Evolutionary conservation across 805 yeast species (phyloP).

Genomic region (Ogataea sp.): DNA sequence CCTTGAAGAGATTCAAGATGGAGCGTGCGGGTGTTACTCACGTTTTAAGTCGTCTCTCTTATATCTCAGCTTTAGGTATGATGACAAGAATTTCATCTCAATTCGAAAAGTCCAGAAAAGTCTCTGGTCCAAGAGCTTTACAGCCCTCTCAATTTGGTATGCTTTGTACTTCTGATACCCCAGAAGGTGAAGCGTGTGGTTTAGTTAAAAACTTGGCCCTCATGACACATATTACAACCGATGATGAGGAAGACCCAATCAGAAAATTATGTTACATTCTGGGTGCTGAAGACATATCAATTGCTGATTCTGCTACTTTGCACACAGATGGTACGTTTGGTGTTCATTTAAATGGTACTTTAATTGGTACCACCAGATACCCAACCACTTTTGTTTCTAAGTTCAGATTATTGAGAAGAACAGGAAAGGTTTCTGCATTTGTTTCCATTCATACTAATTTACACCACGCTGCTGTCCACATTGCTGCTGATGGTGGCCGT

Average conservation of each 20-base stretch:
- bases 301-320: constrained; percentile 74
- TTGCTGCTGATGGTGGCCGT: constrained; percentile 98
- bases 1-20: constrained; percentile 97
- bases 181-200: constrained; percentile 99
- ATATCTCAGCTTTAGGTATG: constrained; percentile 95
- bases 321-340: constrained; percentile 77
- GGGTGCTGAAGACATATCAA: constrained; percentile 83
- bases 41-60: constrained; percentile 83
- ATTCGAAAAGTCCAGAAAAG: constrained; percentile 95
- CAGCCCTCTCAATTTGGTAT: constrained; percentile 99
- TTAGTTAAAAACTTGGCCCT: constrained; percentile 92
- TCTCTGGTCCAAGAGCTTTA: constrained; percentile 96
- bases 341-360: constrained; percentile 87
- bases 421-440: constrained; percentile 81
- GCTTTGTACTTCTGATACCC: constrained; percentile 98
- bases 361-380: constrained; percentile 81
- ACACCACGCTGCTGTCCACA: constrained; percentile 90
- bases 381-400: constrained; percentile 75
- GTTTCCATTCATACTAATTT: constrained; percentile 84
- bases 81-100: constrained; percentile 99
- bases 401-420: constrained; percentile 75
- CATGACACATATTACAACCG: constrained; percentile 98
- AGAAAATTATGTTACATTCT: constrained; percentile 65
- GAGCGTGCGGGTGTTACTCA: constrained; percentile 99
- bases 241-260: constrained; percentile 91